These are phyloP conservation scores for Eimeria necatrix DNA, from an alignment of 169 alveolate species.

Conservation along the genomic window DNA sequence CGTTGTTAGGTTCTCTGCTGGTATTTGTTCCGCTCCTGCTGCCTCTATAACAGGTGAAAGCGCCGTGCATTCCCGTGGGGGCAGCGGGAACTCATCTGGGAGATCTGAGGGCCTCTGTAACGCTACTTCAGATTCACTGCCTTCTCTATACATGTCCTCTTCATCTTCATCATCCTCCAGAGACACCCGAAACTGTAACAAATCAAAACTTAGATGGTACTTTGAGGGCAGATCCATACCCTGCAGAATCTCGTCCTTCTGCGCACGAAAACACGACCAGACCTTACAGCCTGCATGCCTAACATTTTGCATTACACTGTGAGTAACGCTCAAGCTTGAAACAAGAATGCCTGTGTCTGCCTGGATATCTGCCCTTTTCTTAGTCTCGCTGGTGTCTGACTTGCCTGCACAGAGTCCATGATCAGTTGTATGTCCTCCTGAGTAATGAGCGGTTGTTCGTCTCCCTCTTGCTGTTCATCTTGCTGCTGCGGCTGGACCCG, in stretches of 20 bases:
- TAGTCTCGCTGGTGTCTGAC: not conserved
- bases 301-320: too few relatives aligned
- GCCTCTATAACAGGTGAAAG: not conserved
- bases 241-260: constrained; percentile 82
- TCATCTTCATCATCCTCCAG: constrained; percentile 83
- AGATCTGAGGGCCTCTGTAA: constrained; percentile 14
- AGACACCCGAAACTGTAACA: constrained; percentile 83
- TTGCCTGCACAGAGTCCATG: constrained; percentile 83
- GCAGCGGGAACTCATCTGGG: constrained; percentile 45
- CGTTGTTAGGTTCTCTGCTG: not conserved
- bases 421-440: constrained; percentile 84
- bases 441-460: constrained; percentile 73
- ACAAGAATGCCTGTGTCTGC: not conserved
- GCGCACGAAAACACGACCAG: not conserved
- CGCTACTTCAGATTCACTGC: not conserved
- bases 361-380: too few relatives aligned
- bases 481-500: constrained; percentile 49
- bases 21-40: not conserved
- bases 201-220: constrained; percentile 83
- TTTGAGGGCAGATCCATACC: constrained; percentile 85
- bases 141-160: not conserved
- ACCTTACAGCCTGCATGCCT: not conserved
- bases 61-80: constrained; percentile 1
- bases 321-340: too few relatives aligned
- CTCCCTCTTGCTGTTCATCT: constrained; percentile 58